Conservation (phyloP, 495 filamentous ascomycete species). For the Aspergillus avenaceus region DNA sequence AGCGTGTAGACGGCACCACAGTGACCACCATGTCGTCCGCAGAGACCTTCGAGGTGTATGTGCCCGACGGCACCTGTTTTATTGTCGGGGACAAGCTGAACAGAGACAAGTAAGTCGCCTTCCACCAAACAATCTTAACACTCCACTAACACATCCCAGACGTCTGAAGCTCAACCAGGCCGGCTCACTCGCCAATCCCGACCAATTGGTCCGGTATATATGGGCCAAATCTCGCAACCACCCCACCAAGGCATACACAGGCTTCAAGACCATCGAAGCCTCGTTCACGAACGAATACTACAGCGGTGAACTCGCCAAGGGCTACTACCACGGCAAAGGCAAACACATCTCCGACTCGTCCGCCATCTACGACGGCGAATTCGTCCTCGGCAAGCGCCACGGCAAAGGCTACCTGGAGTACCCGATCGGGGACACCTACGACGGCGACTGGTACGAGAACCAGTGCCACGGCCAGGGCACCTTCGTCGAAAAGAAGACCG, state of each 20-base stretch:
- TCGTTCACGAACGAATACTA: conserved; percentile 47
- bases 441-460: conserved; percentile 54
- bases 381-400: conserved; percentile 47
- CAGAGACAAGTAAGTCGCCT: conserved; percentile 33
- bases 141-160: conserved; percentile 15
- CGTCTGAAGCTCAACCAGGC: conserved; percentile 32
- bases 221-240: conserved; percentile 42
- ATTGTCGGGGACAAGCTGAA: conserved; percentile 41
- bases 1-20: conserved; percentile 36
- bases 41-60: conserved; percentile 35
- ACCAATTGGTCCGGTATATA: conserved; percentile 43
- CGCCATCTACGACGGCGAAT: conserved; percentile 53
- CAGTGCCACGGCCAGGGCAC: conserved; percentile 57
- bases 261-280: conserved; percentile 38
- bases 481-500: conserved; percentile 53
- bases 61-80: conserved; percentile 40
- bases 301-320: conserved; percentile 45
- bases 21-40: conserved; percentile 36
- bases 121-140: background rate
- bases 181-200: conserved; percentile 42
- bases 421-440: conserved; percentile 59
- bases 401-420: conserved; percentile 57
- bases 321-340: conserved; percentile 48
- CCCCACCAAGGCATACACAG: conserved; percentile 42
- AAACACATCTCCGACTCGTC: conserved; percentile 51